Base-by-base conservation (phyloP, 345 rosid genomes). In the Turritis glabra region DNA sequence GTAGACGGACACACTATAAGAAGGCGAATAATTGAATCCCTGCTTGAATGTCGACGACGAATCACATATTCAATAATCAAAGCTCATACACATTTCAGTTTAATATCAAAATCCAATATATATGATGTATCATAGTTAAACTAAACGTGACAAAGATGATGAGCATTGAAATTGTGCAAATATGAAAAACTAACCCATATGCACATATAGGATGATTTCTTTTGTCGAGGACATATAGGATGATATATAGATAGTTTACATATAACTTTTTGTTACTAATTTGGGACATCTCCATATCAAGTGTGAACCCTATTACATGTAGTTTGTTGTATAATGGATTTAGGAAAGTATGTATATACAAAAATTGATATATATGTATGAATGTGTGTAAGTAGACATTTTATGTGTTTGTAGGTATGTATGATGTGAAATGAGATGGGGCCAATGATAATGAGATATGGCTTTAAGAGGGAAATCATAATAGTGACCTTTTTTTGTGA, bases 361-460 rank as follows among this genome's bases (percentile, higher is more conserved):
- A 74, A 51, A 67, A 61, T 2, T 29, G 62, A 32, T 21, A 68
- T 68, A 67, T 67, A 75, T 66, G 55, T 63, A 68, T 75, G 79
- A 67, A 75, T 52, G 55, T 67, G 56, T 59, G 48, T 59, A 75
- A 67, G 74, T 67, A 75, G 27, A 22, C 47, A 50, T 7, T 3
- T 59, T 60, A n/a, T n/a, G 73, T 74, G 72, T 57, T 56, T 65
- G 78, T 66, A 74, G 73, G 73, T 66, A 66, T 57, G 53, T 54
- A 35, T 76, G 70, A 68, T 76, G 64, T 76, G 69, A 62, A 61
- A 43, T 43, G 43, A 68, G 69, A 68, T 75, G 76, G 74, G 58
- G 2, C 75, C 80, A 70, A 25, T 44, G 79, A 59, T 22, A 68
- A 51, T 51, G 79, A 68, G 56, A 67, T 29, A 44, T 60, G 50